Conservation (phyloP, 306 rosid genomes). For the Begonia fuchsioides region DNA sequence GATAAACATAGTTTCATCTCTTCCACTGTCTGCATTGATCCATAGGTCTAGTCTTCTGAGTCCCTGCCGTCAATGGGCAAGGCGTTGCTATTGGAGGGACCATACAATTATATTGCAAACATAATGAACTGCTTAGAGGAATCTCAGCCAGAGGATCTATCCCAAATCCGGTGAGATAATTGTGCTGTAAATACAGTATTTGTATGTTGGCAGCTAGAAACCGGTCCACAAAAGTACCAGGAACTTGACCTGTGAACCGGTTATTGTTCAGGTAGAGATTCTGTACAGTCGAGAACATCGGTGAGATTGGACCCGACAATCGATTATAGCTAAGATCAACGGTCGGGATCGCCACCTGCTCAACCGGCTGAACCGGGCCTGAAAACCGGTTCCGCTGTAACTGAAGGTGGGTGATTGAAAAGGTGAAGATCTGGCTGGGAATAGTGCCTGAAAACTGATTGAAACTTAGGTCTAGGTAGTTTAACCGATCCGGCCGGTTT, state of each 20-base stretch:
- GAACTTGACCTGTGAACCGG: constrained; percentile 69
- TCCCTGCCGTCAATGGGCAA: too few species aligned
- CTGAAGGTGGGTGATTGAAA: constrained; percentile 36
- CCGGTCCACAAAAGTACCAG: constrained; percentile 16
- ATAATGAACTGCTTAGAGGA: too few species aligned
- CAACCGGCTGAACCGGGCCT: constrained; percentile 40
- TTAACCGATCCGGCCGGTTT: neutral
- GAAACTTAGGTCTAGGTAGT: constrained; percentile 55
- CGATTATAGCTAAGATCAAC: constrained; percentile 71
- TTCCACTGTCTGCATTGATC: too few species aligned
- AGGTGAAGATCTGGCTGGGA: constrained; percentile 19
- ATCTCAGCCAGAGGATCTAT: too few species aligned
- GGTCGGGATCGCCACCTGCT: constrained; percentile 43
- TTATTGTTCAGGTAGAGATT: constrained; percentile 62
- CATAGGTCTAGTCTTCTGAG: too few species aligned
- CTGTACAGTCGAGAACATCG: constrained; percentile 56
- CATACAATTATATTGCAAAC: too few species aligned
- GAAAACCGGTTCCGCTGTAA: constrained; percentile 44
- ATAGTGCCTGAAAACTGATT: constrained; percentile 52
- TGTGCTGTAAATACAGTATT: constrained; percentile 29
- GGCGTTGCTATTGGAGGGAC: too few species aligned
- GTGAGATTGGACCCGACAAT: constrained; percentile 46
- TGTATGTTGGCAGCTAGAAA: constrained; percentile 30
- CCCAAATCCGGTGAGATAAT: constrained; percentile 8
- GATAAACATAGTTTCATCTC: too few species aligned